Evolutionary conservation across 148 eudicot genomes (phyloP), one percentile per base, ranked within the genome.

Genomic region (Silene conica): DNA sequence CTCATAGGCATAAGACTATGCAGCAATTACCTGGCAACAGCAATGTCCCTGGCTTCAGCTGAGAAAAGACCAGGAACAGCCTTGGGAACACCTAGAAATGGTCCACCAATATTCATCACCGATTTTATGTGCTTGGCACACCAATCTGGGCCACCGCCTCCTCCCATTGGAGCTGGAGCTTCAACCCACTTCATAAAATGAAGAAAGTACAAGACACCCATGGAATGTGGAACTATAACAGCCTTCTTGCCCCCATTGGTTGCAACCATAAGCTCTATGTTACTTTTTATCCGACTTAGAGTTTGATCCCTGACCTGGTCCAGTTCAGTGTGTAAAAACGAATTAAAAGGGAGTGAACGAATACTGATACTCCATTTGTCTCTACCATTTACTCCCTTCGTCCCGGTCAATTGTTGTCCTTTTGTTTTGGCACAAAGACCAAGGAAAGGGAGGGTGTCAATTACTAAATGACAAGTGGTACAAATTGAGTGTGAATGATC

Each of bases 151-250:
- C 98, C 98, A 54, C 97, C 98, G 4, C 98, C 97, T 68, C 98
- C 98, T 43, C 98, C 98, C 96, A 95, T 89, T 63, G 98, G 98
- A 80, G 96, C 89, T 34, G 97, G 98, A 75, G 93, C 96, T 81
- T 95, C 98, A 15, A 92, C 98, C 98, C 98, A 95, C 80, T 95
- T 95, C 97, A 95, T 88, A 67, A 95, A 95, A 83, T 95, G 96
- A 77, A 95, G 75, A 81, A 95, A 95, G 82, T 95, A 95, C 69
- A 92, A 48, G 74, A 79, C 98, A 6, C 98, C 98, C 98, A 95
- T 95, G 1, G 98, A 95, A 79, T 95, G 98, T 26, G 98, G 98
- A 78, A 95, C 89, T 43, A 92, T 83, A 63, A 95, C 92, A 7
- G 97, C 98, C 85, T 90, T 95, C 46, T 92, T 86, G 46, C 97